Percentiles rank a stretch among this genome's conserved stretches.
Conservation (phyloP, 352 stramenopile species). For the Pythium scleroteichum region DNA sequence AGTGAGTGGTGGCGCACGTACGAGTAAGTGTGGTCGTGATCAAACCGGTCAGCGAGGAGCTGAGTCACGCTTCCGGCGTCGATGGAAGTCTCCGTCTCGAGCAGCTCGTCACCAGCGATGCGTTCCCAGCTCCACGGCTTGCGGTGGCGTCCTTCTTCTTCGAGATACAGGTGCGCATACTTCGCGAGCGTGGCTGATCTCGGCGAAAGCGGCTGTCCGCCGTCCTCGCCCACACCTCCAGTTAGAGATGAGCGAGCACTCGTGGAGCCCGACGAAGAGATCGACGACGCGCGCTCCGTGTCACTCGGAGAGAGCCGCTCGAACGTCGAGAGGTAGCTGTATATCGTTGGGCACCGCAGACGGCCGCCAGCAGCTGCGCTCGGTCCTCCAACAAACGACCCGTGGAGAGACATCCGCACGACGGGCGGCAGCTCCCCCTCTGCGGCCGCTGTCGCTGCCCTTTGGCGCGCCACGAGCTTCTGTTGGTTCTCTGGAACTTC, state of each 20-base stretch:
- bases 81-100: constrained; percentile 1
- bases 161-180: constrained; percentile 73
- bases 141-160: constrained; percentile 55
- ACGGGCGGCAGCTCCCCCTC: not conserved
- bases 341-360: constrained; percentile 64
- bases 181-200: constrained; percentile 74
- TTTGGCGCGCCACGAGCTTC: constrained; percentile 25
- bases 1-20: constrained; percentile 63
- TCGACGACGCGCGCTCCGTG: constrained; percentile 2
- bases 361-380: constrained; percentile 6
- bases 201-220: constrained; percentile 42
- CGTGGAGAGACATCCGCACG: constrained; percentile 1
- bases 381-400: not conserved
- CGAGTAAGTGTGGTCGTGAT: constrained; percentile 56
- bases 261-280: constrained; percentile 7
- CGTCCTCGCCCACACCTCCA: no score
- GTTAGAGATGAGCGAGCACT: constrained; percentile 23
- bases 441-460: not conserved
- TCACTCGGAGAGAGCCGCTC: constrained; percentile 39
- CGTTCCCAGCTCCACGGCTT: constrained; percentile 64
- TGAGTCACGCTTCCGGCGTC: not conserved
- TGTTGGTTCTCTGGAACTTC: constrained; percentile 64
- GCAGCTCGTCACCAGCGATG: constrained; percentile 42
- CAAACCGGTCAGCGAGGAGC: constrained; percentile 34
- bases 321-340: constrained; percentile 77